phyloP scores from a whole-genome alignment of 75 land plant species.

The Azolla pinnata region DNA sequence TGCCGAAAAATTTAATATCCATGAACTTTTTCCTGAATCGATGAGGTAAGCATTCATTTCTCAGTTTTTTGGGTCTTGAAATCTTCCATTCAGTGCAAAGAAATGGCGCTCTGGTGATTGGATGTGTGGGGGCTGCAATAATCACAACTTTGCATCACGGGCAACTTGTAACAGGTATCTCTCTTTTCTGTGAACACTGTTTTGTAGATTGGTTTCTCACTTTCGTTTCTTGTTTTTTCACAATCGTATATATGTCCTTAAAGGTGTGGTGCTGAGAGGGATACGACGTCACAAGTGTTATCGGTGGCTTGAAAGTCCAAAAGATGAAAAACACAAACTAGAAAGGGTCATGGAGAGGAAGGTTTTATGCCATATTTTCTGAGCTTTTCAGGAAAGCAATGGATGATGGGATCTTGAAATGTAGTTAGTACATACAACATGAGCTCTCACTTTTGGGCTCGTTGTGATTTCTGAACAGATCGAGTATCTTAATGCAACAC shows the following conservation, averaged over 20 bases:
- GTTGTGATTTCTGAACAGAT: no score
- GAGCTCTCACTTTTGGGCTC: no score
- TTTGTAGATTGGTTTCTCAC: not conserved
- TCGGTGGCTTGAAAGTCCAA: conserved; percentile 1
- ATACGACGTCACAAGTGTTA: not conserved
- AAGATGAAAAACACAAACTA: no score
- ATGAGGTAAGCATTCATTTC: not conserved
- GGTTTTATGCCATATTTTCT: no score
- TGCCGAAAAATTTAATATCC: no score
- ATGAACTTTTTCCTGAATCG: no score
- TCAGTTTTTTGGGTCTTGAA: not conserved
- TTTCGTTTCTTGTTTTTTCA: not conserved
- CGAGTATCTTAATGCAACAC: no score
- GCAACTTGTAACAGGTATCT: conserved; percentile 49
- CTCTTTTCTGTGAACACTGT: not conserved
- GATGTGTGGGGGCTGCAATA: conserved; percentile 67
- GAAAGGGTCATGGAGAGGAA: no score
- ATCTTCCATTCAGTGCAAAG: conserved; percentile 34
- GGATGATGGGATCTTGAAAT: no score
- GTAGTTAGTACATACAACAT: no score
- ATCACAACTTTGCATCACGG: conserved; percentile 75
- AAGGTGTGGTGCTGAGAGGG: conserved; percentile 2
- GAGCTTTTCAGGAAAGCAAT: no score
- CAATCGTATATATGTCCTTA: no score
- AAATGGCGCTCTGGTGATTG: conserved; percentile 81